Conservation (phyloP, 2,329 filamentous ascomycete species). For the Hymenoscyphus infarciens region DNA sequence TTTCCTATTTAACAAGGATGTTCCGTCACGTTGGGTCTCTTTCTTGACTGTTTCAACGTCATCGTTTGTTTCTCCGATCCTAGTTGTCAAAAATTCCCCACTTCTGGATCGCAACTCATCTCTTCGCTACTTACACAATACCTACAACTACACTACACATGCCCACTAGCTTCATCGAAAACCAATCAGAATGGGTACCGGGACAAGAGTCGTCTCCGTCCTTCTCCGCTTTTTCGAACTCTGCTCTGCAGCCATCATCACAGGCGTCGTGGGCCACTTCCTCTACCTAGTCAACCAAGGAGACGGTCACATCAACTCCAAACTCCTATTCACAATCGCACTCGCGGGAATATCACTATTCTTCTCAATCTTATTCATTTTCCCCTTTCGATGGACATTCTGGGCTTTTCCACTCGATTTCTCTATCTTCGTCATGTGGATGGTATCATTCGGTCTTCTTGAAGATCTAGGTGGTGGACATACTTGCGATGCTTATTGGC, state of each 20-base stretch:
- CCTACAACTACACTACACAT: not conserved
- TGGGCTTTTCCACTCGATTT: constrained; percentile 7
- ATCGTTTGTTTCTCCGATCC: not conserved
- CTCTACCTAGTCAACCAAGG: not conserved
- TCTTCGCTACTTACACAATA: not conserved
- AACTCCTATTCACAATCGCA: constrained; percentile 3
- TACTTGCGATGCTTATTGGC: constrained; percentile 6
- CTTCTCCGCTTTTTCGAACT: constrained; percentile 6
- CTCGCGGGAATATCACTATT: constrained; percentile 10
- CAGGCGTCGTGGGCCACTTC: constrained; percentile 6
- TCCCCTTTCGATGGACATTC: not conserved
- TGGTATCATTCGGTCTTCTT: constrained; percentile 9
- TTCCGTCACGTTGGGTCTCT: not conserved
- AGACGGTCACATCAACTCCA: not conserved
- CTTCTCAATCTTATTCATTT: constrained; percentile 6
- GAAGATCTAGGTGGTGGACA: constrained; percentile 5
- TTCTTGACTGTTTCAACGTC: not conserved
- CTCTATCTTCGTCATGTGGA: constrained; percentile 7
- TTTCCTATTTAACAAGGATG: not conserved
- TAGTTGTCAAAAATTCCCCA: not conserved
- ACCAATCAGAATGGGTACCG: constrained; percentile 4
- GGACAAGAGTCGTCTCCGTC: not conserved
- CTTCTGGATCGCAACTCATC: not conserved
- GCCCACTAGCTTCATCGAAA: not conserved
- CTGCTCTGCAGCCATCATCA: constrained; percentile 7